These are phyloP conservation scores for Cercophora newfieldiana DNA, from an alignment of 495 filamentous ascomycete genomes.

Conservation along the genomic window DNA sequence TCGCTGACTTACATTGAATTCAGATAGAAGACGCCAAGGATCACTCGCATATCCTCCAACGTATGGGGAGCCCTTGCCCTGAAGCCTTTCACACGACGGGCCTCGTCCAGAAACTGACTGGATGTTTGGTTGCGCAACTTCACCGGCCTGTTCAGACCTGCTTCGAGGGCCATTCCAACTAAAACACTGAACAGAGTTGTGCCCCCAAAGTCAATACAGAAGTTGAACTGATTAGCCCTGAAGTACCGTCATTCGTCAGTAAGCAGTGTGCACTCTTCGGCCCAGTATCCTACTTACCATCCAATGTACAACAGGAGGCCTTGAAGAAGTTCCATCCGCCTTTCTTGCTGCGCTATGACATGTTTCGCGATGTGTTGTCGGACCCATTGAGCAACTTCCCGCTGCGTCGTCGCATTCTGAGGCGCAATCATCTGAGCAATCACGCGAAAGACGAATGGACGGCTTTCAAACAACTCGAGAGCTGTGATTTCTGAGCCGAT, in stretches of 20 bases:
- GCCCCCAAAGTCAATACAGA: constrained; percentile 20
- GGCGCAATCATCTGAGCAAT: constrained; percentile 25
- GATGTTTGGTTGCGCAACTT: constrained; percentile 1
- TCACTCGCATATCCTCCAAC: constrained; percentile 27
- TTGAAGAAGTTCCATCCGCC: constrained; percentile 31
- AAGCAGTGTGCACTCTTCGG: background rate
- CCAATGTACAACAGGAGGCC: constrained; percentile 27
- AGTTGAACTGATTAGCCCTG: constrained; percentile 25
- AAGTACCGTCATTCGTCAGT: background rate
- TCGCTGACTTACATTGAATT: constrained; percentile 20
- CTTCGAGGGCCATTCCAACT: constrained; percentile 21
- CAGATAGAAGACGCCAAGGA: constrained; percentile 26
- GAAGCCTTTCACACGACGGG: constrained; percentile 8
- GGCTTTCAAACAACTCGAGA: constrained; percentile 15
- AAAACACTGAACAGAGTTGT: constrained; percentile 29
- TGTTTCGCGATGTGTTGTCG: constrained; percentile 23
- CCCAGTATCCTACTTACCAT: constrained; percentile 21
- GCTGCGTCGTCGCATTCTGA: constrained; percentile 23
- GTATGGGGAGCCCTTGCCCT: constrained; percentile 11
- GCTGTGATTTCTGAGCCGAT: constrained; percentile 17
- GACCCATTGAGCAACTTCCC: constrained; percentile 16
- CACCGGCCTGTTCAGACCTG: constrained; percentile 23
- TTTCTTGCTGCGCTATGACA: constrained; percentile 26
- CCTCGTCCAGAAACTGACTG: constrained; percentile 17
- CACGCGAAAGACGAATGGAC: constrained; percentile 29